Base-by-base conservation (phyloP, 441 rosid species). In the Hura crepitans region DNA sequence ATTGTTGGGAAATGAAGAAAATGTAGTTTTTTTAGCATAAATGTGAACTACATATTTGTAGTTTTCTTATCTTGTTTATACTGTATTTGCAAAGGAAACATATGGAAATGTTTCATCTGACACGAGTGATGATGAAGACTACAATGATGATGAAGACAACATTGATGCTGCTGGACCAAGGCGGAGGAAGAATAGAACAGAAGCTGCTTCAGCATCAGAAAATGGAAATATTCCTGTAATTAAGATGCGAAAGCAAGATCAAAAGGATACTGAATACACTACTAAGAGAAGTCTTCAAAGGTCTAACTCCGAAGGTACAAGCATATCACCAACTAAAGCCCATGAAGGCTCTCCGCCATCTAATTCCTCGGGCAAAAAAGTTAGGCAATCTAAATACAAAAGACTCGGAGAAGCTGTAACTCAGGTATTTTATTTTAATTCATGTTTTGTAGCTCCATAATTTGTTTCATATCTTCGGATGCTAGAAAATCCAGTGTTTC, bases 71-170 rank as follows among this genome's bases (percentile, higher is more conserved):
- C 56, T 57, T 68, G 68, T 61, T 56, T 75, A 37, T 59, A 23
- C 58, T 43, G 31, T 78, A 57, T 68, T 75, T 75, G 72, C 76
- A 70, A 78, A 95, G 97, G 98, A 87, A 82, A 83, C 88, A 57
- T 91, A 86, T 82, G 96, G 85, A 60, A 75, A 85, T 75, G 81
- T 65, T 74, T 67, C 89, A 18, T 72, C 91, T 2, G 83, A 83
- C 60, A 83, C 97, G 15, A 85, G 91, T 78, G 91, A 86, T 61
- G 97, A 89, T 82, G 93, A 89, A 69, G 89, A 86, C 68, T 90
- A 86, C 83, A 69, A 35, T 78, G 91, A 86, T 61, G 97, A 89
- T 81, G 93, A 88, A 69, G 89, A 86, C 68, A 89, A 84, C 83
- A 69, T 63, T 64, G 84, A 79, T 57, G 60, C 72, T 15, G 74